Base-by-base conservation (phyloP, 2,329 filamentous ascomycete species). In the Penicillium sclerotigenum region DNA sequence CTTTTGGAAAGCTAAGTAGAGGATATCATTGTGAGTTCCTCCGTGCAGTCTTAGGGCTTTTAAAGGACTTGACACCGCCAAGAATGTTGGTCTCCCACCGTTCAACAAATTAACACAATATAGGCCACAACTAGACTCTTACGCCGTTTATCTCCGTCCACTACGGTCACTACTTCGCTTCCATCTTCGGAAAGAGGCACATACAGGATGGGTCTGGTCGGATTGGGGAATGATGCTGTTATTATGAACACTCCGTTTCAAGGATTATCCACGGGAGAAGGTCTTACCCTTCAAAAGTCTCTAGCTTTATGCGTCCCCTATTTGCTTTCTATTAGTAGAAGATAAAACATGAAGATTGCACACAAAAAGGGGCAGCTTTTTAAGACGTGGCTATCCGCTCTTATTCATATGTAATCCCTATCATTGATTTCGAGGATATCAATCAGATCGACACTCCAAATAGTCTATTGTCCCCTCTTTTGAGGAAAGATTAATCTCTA, bases 1-100 rank as follows among this genome's bases (percentile, higher is more conserved):
- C 3, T 63, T 68, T 26, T 66, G 64, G 64, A 60, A 43, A 18
- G 54, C 57, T 5, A 56, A 45, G 24, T 52, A 52, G 33, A 34
- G 20, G 16, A 26, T 16, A 11, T 8, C 13, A 4, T 24, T 2
- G 47, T 50, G 29, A 34, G 47, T 40, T 4, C 5, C 16, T 13
- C 14, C 5, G 14, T 13, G 8, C 16, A 26, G 9, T 14, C 6
- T 28, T 16, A 0, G 1, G 0, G 5, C 2, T 33, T 26, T 28
- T 13, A 11, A 16, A 24, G 33, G 8, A 28, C 24, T 31, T 28
- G n/a, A 10, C 13, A n/a, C 1, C 4, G 6, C n/a, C 18, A 9
- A 13, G 28, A 11, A 40, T 22, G 47, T 20, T 20, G 5, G 13
- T 28, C 5, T 28, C n/a, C n/a, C n/a, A 28, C 8, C 16, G 22